These are phyloP conservation scores for Salix exigua DNA, from an alignment of 345 rosid species.

Conservation along the genomic window DNA sequence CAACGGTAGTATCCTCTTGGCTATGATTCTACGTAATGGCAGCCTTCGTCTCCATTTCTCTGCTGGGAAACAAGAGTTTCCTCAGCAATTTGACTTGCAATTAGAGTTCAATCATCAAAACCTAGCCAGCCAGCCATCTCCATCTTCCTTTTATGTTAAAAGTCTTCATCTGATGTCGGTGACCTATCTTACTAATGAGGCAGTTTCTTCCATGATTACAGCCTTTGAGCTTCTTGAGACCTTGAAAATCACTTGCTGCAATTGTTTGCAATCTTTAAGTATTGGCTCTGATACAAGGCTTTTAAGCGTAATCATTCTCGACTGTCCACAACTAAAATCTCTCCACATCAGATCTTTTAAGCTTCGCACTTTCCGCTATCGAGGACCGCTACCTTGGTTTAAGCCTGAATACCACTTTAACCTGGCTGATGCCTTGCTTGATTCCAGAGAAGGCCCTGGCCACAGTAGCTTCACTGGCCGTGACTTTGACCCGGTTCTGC, in stretches of 20 bases:
- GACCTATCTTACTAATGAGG: conserved; percentile 37
- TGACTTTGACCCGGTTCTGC: conserved; percentile 36
- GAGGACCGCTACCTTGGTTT: conserved; percentile 42
- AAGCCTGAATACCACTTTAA: conserved; percentile 52
- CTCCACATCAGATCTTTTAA: conserved; percentile 41
- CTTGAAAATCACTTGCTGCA: conserved; percentile 43
- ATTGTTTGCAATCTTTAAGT: conserved; percentile 35
- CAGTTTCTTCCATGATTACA: conserved; percentile 43
- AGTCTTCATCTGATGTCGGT: conserved; percentile 41
- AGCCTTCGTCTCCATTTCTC: conserved; percentile 43
- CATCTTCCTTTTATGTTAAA: conserved; percentile 38
- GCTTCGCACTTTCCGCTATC: conserved; percentile 35
- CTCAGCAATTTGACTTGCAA: conserved; percentile 27
- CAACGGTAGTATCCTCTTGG: conserved; percentile 30
- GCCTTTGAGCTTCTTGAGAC: conserved; percentile 43
- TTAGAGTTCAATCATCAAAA: conserved; percentile 28
- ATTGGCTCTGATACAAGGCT: conserved; percentile 49
- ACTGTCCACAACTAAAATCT: conserved; percentile 33
- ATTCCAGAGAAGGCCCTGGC: conserved; percentile 45
- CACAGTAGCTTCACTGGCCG: conserved; percentile 14
- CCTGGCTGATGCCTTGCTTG: conserved; percentile 46
- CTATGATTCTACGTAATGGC: conserved; percentile 41
- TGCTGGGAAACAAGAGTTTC: conserved; percentile 20
- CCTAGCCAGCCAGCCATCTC: conserved; percentile 18
- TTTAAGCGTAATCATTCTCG: conserved; percentile 39